phyloP scores from a whole-genome alignment of 805 yeast genomes.

The Zygosaccharomyces gambellarensis region DNA sequence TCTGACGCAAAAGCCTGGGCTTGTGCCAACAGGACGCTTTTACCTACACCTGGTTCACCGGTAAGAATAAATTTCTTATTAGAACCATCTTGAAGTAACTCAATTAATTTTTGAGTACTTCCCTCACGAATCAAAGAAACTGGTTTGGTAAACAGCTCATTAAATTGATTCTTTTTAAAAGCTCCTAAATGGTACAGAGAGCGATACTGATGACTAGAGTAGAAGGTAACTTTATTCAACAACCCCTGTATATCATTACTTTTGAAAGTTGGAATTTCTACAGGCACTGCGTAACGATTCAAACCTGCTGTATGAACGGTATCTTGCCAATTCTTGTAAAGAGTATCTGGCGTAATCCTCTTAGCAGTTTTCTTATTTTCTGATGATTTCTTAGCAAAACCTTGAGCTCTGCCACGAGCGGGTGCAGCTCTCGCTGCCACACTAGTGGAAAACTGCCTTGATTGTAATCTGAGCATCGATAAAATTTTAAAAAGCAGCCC shows the following conservation, averaged over 20 bases:
- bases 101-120: slow-evolving; percentile 39
- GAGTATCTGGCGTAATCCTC: slow-evolving; percentile 28
- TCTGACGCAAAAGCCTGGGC: slow-evolving; percentile 30
- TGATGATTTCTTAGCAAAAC: slow-evolving; percentile 26
- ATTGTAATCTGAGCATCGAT: slow-evolving; percentile 20
- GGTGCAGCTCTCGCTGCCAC: slow-evolving; percentile 20
- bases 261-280: slow-evolving; percentile 22
- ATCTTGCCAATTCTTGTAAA: slow-evolving; percentile 35
- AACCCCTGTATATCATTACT: slow-evolving; percentile 14
- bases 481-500: not conserved
- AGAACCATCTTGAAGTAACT: slow-evolving; percentile 38
- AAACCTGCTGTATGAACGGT: slow-evolving; percentile 32
- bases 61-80: slow-evolving; percentile 51
- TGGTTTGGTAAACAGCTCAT: slow-evolving; percentile 60
- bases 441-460: slow-evolving; percentile 17
- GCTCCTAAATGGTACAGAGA: slow-evolving; percentile 52
- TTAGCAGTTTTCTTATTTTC: slow-evolving; percentile 21
- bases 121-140: slow-evolving; percentile 52
- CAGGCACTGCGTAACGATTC: slow-evolving; percentile 26
- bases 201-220: slow-evolving; percentile 39
- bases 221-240: slow-evolving; percentile 37
- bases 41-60: slow-evolving; percentile 77
- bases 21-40: slow-evolving; percentile 68
- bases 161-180: slow-evolving; percentile 62
- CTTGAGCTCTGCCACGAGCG: slow-evolving; percentile 28